These are phyloP conservation scores for Exophiala oligosperma DNA, from an alignment of 2,329 filamentous ascomycete species.

Conservation along the genomic window DNA sequence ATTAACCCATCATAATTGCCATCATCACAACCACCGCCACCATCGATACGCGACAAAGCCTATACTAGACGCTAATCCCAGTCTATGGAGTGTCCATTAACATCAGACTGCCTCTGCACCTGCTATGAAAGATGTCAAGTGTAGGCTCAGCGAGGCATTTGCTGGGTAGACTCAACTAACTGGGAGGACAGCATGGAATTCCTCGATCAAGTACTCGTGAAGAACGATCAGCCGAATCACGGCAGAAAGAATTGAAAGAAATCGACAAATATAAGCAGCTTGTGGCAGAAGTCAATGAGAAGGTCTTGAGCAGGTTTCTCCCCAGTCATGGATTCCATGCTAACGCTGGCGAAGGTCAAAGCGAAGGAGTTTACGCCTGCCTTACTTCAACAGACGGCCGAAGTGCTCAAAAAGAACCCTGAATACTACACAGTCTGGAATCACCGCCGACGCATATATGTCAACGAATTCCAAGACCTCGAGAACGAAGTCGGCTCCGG, in stretches of 20 bases:
- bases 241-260: slow-evolving; percentile 69
- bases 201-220: slow-evolving; percentile 63
- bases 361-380: slow-evolving; percentile 43
- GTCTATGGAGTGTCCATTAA: no score
- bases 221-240: slow-evolving; percentile 67
- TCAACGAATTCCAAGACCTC: slow-evolving; percentile 28
- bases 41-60: no score
- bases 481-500: slow-evolving; percentile 23
- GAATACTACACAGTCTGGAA: slow-evolving; percentile 54
- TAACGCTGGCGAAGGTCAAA: slow-evolving; percentile 35
- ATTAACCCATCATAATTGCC: not conserved
- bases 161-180: not conserved
- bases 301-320: slow-evolving; percentile 47
- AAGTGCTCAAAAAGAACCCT: slow-evolving; percentile 46
- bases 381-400: slow-evolving; percentile 44
- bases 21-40: no score
- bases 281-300: slow-evolving; percentile 66
- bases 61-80: no score
- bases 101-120: not conserved
- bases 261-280: slow-evolving; percentile 75
- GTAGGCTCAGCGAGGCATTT: not conserved
- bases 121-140: not conserved
- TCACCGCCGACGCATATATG: slow-evolving; percentile 61
- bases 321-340: not conserved
- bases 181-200: slow-evolving; percentile 71